These are phyloP conservation scores for Candida ulmi DNA, from an alignment of 805 yeast genomes.

Conservation along the genomic window DNA sequence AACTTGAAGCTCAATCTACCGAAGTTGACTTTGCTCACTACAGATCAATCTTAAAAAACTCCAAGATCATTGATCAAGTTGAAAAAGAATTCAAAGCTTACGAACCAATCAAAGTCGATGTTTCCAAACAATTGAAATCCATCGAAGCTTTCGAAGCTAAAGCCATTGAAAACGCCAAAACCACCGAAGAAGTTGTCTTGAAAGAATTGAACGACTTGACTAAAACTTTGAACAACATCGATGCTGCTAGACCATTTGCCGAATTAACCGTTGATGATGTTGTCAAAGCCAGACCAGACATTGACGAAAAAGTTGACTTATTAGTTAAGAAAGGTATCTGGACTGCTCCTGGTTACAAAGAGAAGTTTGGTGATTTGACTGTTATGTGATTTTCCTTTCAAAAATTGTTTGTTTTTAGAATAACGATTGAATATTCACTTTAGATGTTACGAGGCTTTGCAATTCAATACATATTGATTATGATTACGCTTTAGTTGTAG, in stretches of 20 bases:
- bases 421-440: conserved; percentile 1
- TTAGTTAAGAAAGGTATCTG: conserved; percentile 96
- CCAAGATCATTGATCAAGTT: conserved; percentile 70
- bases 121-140: conserved; percentile 83
- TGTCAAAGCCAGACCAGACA: conserved; percentile 93
- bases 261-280: conserved; percentile 95
- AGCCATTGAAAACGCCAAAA: conserved; percentile 92
- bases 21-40: conserved; percentile 78
- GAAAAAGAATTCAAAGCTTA: conserved; percentile 71
- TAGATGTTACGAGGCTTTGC: background rate
- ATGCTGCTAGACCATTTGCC: conserved; percentile 95
- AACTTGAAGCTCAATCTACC: conserved; percentile 66
- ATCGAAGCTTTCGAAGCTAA: conserved; percentile 91
- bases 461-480: conserved; percentile 14
- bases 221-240: conserved; percentile 87
- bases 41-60: conserved; percentile 77
- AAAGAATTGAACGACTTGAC: conserved; percentile 82
- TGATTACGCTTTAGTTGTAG: conserved; percentile 5
- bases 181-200: conserved; percentile 83
- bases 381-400: conserved; percentile 51
- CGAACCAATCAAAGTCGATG: conserved; percentile 82
- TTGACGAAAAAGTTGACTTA: conserved; percentile 90
- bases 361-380: conserved; percentile 95
- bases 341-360: conserved; percentile 98
- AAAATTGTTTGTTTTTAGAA: background rate